Evolutionary conservation across 306 rosid genomes (phyloP), one percentile per base, ranked within the genome.

Genomic region (Prunus padus): DNA sequence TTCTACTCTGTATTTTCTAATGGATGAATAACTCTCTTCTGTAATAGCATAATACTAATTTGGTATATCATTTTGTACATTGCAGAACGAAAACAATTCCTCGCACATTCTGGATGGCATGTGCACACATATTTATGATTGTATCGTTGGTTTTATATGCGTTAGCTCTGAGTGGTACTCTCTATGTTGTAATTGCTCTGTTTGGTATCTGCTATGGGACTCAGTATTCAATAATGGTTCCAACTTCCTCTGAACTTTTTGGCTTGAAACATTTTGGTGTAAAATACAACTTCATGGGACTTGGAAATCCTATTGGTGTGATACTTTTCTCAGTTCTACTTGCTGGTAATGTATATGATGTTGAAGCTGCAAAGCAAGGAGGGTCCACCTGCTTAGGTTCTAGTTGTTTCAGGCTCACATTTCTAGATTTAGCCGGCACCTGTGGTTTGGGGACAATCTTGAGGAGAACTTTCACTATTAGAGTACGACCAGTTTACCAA

Each of bases 311-410:
- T 22, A 80, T 87, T 69, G 96, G 92, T 79, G 97, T 93, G 20
- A 46, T 88, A 69, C 75, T 92, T 79, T 89, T 90, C 86, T 87
- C 96, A 31, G 90, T 79, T 79, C 20, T 90, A 28, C 92, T 92
- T 44, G 88, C 92, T 61, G 90, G 89, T 52, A 79, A 65, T 66
- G 67, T 92, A 40, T 92, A 92, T 70, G 96, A 94, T 60, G 56
- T 75, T 15, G 96, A 94, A 87, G 98, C 98, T 63, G 80, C 84
- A 42, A 91, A 83, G 87, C 91, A 88, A 86, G 97, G 97, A 77
- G 77, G 59, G 1, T 82, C 90, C 72, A 83, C 91, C 33, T 89
- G 93, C 83, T 40, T 88, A 44, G 98, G 96, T 56, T 72, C 90
- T 26, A 30, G 73, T 73, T 94, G 98, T 85, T 91, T 88, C 86